Evolutionary conservation across 2,329 filamentous ascomycete genomes (phyloP).

Genomic region (Chlorencoelia australis): DNA sequence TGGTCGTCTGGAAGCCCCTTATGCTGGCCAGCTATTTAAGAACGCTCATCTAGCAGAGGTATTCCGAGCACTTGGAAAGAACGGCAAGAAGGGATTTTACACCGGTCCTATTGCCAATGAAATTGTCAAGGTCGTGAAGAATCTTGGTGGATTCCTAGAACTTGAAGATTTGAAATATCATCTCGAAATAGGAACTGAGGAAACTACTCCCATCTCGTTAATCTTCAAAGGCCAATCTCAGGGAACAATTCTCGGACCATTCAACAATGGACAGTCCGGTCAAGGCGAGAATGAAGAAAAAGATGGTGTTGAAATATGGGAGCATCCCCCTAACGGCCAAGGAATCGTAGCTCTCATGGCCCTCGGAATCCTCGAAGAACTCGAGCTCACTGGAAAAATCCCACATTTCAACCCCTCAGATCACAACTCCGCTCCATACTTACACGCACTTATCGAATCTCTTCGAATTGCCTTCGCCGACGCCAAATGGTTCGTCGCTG

Average conservation of each 20-base stretch:
- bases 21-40: constrained; percentile 77
- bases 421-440: constrained; percentile 71
- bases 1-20: constrained; percentile 64
- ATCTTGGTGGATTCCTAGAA: constrained; percentile 67
- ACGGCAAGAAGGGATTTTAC: constrained; percentile 90
- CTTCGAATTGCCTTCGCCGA: constrained; percentile 87
- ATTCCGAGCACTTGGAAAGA: constrained; percentile 64
- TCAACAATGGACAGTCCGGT: constrained; percentile 33
- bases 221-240: constrained; percentile 65
- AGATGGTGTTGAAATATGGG: constrained; percentile 73
- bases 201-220: constrained; percentile 76
- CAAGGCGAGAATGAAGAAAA: constrained; percentile 31
- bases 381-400: constrained; percentile 68
- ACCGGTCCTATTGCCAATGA: constrained; percentile 72
- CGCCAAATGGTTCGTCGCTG: constrained; percentile 80
- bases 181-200: constrained; percentile 60
- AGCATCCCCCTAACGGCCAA: constrained; percentile 93
- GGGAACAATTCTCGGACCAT: too few relatives aligned
- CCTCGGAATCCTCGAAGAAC: constrained; percentile 78
- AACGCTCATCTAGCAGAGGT: constrained; percentile 74
- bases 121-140: constrained; percentile 66
- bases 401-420: constrained; percentile 58
- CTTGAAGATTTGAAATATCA: constrained; percentile 75
- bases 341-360: constrained; percentile 93
- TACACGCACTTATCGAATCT: constrained; percentile 81